Evolutionary conservation across 306 rosid species (phyloP).

Genomic region (Prosopis cineraria): DNA sequence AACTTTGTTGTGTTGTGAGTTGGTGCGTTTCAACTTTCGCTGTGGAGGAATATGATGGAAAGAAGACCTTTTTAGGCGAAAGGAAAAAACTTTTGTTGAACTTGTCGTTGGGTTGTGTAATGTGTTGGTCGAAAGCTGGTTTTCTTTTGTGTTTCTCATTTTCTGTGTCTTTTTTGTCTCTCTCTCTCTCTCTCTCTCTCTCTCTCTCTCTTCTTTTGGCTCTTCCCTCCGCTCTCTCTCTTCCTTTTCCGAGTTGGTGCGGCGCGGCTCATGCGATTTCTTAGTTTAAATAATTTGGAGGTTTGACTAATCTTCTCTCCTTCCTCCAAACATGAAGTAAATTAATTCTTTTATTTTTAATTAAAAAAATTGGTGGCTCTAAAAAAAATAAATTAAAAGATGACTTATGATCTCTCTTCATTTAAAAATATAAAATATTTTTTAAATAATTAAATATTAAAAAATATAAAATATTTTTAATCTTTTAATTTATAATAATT

Average conservation of each 20-base stretch:
- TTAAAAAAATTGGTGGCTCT: background rate
- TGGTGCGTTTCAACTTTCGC: conserved; percentile 32
- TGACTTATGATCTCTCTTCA: no score
- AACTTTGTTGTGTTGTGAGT: conserved; percentile 15
- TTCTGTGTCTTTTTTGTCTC: conserved; percentile 34
- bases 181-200: background rate
- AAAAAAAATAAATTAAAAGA: no score
- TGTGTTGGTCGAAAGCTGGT: conserved; percentile 50
- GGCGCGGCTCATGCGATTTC: conserved; percentile 4
- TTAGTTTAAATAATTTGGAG: background rate
- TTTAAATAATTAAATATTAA: no score
- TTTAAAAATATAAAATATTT: no score
- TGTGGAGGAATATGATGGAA: conserved; percentile 29
- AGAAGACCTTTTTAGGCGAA: conserved; percentile 18
- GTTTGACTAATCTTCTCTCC: background rate
- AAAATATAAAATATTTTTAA: no score
- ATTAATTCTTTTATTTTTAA: background rate
- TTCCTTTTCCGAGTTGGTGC: background rate
- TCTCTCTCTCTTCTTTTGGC: background rate
- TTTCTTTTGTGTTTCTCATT: conserved; percentile 37
- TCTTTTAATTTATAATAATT: no score
- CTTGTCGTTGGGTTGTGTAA: conserved; percentile 35
- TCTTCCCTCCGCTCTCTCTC: conserved; percentile 6
- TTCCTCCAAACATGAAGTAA: no score
- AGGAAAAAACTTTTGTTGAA: conserved; percentile 24